Conservation (phyloP, 2,329 filamentous ascomycete species). For the Lachnellula willkommii region DNA sequence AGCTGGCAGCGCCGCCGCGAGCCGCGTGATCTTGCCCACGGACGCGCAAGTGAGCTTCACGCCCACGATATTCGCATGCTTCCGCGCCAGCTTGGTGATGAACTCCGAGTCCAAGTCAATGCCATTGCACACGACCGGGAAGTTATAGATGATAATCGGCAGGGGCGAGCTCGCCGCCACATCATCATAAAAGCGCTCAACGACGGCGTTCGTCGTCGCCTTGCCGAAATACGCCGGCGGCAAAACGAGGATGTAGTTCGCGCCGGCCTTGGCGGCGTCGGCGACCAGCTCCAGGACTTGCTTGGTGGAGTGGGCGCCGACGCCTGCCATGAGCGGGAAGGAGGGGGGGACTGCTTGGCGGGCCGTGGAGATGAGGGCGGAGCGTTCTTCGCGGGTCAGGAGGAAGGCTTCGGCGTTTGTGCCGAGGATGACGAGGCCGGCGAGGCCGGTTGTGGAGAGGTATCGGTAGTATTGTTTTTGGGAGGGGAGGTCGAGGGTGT, state of each 20-base stretch:
- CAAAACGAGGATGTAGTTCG: conserved; percentile 44
- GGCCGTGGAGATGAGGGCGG: conserved; percentile 39
- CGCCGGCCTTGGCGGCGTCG: conserved; percentile 43
- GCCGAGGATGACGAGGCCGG: conserved; percentile 43
- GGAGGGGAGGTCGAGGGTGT: conserved; percentile 38
- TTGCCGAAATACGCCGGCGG: conserved; percentile 48
- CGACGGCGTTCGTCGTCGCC: conserved; percentile 41
- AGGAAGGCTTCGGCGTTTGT: conserved; percentile 48
- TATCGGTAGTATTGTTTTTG: conserved; percentile 44
- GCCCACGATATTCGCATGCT: conserved; percentile 47
- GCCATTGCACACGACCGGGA: conserved; percentile 50
- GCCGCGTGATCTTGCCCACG: conserved; percentile 49
- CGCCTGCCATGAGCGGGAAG: conserved; percentile 47
- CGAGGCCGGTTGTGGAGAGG: conserved; percentile 40
- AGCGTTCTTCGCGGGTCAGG: conserved; percentile 43
- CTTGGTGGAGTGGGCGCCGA: conserved; percentile 44
- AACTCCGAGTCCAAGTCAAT: conserved; percentile 50
- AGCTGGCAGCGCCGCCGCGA: conserved; percentile 40
- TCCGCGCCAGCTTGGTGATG: conserved; percentile 41
- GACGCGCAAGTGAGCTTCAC: conserved; percentile 51
- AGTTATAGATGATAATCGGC: conserved; percentile 49
- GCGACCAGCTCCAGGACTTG: conserved; percentile 43
- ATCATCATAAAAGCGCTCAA: conserved; percentile 43
- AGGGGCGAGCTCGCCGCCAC: conserved; percentile 38
- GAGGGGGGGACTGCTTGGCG: conserved; percentile 40